phyloP scores from a whole-genome alignment of 495 filamentous ascomycete species.

The Podospora appendiculata region DNA sequence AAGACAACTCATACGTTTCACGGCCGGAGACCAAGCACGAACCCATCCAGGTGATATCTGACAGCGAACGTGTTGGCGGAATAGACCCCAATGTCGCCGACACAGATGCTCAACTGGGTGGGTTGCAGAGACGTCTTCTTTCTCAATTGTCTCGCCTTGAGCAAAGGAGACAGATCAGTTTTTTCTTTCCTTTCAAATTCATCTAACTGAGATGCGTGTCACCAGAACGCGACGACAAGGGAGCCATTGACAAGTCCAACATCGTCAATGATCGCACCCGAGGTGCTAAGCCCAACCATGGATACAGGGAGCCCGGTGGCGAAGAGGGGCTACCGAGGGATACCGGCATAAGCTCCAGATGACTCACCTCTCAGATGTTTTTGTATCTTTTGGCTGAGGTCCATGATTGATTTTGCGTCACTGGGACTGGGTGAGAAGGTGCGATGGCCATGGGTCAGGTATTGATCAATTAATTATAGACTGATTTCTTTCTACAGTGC shows the following conservation, averaged over 20 bases:
- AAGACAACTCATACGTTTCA: slow-evolving; percentile 4
- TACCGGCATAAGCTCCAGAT: not conserved
- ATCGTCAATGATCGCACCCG: slow-evolving; percentile 25
- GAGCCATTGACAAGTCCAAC: slow-evolving; percentile 29
- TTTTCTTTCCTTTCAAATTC: not conserved
- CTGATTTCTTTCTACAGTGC: too few relatives aligned
- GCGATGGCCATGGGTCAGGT: too few relatives aligned
- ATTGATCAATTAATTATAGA: too few relatives aligned
- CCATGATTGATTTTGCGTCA: too few relatives aligned
- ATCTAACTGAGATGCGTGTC: not conserved
- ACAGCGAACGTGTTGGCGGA: not conserved
- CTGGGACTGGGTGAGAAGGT: too few relatives aligned
- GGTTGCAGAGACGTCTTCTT: too few relatives aligned
- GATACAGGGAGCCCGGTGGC: slow-evolving; percentile 25
- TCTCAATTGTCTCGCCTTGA: too few relatives aligned
- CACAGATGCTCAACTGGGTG: not conserved
- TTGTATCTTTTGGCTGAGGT: too few relatives aligned
- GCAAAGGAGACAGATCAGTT: not conserved
- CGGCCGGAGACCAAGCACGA: slow-evolving; percentile 1
- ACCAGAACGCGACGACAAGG: slow-evolving; percentile 23
- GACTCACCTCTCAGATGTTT: not conserved
- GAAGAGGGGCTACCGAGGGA: slow-evolving; percentile 12
- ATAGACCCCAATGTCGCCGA: not conserved
- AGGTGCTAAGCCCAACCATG: slow-evolving; percentile 17
- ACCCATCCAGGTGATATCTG: not conserved